Base-by-base conservation (phyloP, 2,329 filamentous ascomycete genomes). In the Grosmannia huntii region DNA sequence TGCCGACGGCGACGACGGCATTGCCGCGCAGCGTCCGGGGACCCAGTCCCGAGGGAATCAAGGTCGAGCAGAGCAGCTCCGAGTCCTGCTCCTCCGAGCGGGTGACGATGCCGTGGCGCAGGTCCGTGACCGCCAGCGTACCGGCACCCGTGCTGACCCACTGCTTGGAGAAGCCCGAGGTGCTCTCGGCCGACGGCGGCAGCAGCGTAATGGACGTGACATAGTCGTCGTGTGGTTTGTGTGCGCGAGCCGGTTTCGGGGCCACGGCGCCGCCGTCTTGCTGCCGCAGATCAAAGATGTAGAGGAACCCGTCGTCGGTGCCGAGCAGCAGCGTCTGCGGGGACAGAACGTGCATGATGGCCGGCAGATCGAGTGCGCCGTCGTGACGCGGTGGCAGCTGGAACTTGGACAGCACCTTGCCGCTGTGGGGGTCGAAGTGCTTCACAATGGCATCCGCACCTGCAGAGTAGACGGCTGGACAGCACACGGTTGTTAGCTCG, bases 21-120 rank as follows among this genome's bases (percentile, higher is more conserved):
- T 88, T 87, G 65, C 83, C 85, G 44, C 79, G 73, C 61, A 80
- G 77, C 62, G 75, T 75, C 68, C 83, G 84, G 33, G 85, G 84
- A 0, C 87, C 83, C 61, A 96, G 72, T 0, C 90, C 90, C 1
- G 64, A 63, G 0, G 85, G 81, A 21, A 97, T 83, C 67, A 90
- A 89, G 53, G 83, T 76, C 1, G 87, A 87, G 66, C 86, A 88
- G n/a, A 96, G 78, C 60, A 97, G 74, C 71, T 97, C 90, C 63
- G 96, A 91, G 66, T 95, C 94, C 68, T 97, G 94, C 66, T 97
- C 90, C 68, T 96, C 94, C 64, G 90, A 96, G 60, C 86, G 86
- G 3, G 91, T 86, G 50, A 97, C 75, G 6, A 96, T 89, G 16
- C 92, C 92, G 53, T 89, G 80, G 27, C 92, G 83, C 51, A 96